These are phyloP conservation scores for Metschnikowia lunata DNA, from an alignment of 805 yeast genomes.

Conservation along the genomic window DNA sequence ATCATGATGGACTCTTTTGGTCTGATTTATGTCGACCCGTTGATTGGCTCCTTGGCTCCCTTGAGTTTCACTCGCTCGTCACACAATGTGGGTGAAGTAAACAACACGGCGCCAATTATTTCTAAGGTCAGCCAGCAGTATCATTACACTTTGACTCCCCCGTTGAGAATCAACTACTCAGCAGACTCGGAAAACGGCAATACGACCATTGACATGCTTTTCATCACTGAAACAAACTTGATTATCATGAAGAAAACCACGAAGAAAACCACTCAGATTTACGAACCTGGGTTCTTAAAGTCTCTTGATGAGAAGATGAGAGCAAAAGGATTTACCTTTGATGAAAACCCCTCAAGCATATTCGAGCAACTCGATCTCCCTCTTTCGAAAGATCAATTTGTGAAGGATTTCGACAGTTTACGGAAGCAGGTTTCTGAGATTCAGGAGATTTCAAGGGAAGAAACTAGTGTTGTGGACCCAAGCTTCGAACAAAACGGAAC, in stretches of 20 bases:
- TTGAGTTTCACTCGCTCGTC: constrained; percentile 27
- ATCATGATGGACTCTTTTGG: constrained; percentile 31
- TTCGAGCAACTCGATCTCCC: constrained; percentile 10
- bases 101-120: constrained; percentile 15
- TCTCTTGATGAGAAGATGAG: constrained; percentile 16
- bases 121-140: constrained; percentile 18
- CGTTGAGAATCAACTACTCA: constrained; percentile 12
- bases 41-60: constrained; percentile 31
- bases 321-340: constrained; percentile 15
- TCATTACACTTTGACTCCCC: constrained; percentile 18
- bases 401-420: constrained; percentile 13
- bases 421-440: constrained; percentile 11
- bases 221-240: constrained; percentile 17
- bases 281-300: constrained; percentile 13
- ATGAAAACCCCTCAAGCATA: constrained; percentile 13
- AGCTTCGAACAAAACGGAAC: constrained; percentile 10
- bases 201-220: constrained; percentile 15
- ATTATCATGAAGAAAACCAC: constrained; percentile 16
- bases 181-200: constrained; percentile 10
- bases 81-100: constrained; percentile 26
- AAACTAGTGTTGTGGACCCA: not conserved
- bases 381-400: constrained; percentile 13
- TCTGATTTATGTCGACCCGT: constrained; percentile 36
- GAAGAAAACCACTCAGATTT: constrained; percentile 10
- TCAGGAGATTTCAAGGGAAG: constrained; percentile 3